Percentiles rank a stretch among this genome's conserved stretches.
Evolutionary conservation across 2,329 filamentous ascomycete species (phyloP).

Genomic region (Beauveria caledonica): DNA sequence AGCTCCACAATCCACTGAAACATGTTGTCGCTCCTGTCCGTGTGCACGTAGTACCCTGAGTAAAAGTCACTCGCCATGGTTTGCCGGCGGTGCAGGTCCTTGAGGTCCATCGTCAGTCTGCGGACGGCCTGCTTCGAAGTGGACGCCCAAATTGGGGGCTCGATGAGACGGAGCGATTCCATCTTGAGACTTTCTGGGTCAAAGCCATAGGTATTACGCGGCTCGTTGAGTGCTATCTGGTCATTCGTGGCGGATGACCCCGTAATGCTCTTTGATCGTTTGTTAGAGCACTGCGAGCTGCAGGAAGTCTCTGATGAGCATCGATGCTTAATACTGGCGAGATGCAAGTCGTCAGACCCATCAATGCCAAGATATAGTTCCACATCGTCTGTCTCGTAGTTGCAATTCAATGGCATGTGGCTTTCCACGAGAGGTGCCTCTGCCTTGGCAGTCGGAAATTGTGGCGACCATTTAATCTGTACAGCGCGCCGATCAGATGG

Average conservation of each 20-base stretch:
- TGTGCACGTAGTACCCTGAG: constrained; percentile 78
- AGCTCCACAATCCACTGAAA: constrained; percentile 92
- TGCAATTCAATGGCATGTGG: not conserved
- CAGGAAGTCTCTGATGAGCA: not conserved
- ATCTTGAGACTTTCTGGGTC: not conserved
- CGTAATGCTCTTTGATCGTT: not conserved
- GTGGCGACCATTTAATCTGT: not conserved
- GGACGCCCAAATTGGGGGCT: constrained; percentile 57
- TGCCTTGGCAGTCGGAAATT: not conserved
- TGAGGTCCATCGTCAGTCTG: constrained; percentile 48
- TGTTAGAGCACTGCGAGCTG: not conserved
- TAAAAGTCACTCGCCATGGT: constrained; percentile 49
- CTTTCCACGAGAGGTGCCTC: too few relatives aligned
- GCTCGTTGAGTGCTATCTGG: not conserved
- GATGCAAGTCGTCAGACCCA: not conserved
- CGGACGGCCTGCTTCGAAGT: constrained; percentile 52
- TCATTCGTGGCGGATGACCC: too few relatives aligned
- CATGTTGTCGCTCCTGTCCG: constrained; percentile 57
- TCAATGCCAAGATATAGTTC: not conserved
- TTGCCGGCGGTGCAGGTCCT: constrained; percentile 56
- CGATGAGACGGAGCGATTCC: not conserved
- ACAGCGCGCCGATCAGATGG: constrained; percentile 8
- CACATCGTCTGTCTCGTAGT: not conserved
- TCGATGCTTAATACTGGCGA: not conserved
- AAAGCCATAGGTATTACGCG: not conserved